These are phyloP conservation scores for Penicillium chermesinum DNA, from an alignment of 495 filamentous ascomycete genomes.

Conservation along the genomic window DNA sequence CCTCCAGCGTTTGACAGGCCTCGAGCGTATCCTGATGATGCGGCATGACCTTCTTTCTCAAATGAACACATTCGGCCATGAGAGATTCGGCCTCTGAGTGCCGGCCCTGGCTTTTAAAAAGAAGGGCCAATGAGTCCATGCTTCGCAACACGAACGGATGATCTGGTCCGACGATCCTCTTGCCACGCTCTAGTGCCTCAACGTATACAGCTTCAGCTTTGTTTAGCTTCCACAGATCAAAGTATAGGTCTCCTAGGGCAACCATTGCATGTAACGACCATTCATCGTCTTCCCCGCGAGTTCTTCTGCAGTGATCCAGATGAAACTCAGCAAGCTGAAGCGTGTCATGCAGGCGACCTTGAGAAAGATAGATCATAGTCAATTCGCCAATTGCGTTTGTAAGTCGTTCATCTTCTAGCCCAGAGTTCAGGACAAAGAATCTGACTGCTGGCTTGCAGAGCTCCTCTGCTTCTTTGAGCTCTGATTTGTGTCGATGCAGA, in stretches of 20 bases:
- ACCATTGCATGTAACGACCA: background rate
- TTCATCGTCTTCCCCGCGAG: background rate
- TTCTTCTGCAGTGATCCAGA: background rate
- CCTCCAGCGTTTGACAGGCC: background rate
- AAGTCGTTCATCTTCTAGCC: background rate
- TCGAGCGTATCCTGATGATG: background rate
- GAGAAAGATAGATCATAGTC: background rate
- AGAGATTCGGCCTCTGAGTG: background rate
- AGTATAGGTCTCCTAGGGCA: background rate
- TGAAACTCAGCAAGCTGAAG: background rate
- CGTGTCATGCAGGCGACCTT: background rate
- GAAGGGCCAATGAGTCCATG: background rate
- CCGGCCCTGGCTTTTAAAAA: background rate
- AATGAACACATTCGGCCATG: constrained; percentile 1
- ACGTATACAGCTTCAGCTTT: background rate
- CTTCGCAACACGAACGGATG: background rate
- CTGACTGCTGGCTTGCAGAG: background rate
- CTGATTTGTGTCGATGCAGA: background rate
- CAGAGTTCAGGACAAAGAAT: background rate
- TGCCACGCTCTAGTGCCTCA: background rate
- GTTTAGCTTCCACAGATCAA: background rate
- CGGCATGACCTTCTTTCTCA: background rate
- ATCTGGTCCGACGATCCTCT: background rate
- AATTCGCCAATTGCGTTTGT: background rate
- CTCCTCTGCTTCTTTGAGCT: background rate